Evolutionary conservation across 192 early-diverging fungal species (phyloP).

Genomic region (Coemansia sp.): DNA sequence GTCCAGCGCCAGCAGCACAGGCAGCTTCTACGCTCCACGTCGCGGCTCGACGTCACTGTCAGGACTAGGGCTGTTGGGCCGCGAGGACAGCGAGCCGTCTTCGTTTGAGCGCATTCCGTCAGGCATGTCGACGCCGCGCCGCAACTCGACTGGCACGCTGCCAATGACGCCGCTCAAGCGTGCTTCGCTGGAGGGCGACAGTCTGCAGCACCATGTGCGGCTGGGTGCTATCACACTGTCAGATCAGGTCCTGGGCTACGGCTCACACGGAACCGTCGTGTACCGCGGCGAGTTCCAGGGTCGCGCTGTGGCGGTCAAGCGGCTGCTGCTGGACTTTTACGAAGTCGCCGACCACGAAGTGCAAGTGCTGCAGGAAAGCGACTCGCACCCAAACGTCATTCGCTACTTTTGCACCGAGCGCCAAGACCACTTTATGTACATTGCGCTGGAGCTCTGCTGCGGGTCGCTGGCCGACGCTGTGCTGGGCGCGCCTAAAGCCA

Average conservation of each 20-base stretch:
- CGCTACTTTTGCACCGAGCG: slow-evolving; percentile 92
- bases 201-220: slow-evolving; percentile 28
- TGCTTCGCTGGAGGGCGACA: slow-evolving; percentile 13
- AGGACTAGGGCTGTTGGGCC: slow-evolving; percentile 24
- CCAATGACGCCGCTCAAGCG: slow-evolving; percentile 42
- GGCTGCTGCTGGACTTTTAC: slow-evolving; percentile 93
- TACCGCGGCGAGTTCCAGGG: slow-evolving; percentile 93
- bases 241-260: slow-evolving; percentile 75
- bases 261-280: slow-evolving; percentile 96
- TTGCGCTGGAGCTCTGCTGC: slow-evolving; percentile 92
- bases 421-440: slow-evolving; percentile 89
- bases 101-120: slow-evolving; percentile 36
- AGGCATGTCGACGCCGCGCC: slow-evolving; percentile 34
- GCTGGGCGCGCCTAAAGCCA: slow-evolving; percentile 56
- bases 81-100: slow-evolving; percentile 42
- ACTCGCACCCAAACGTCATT: slow-evolving; percentile 94
- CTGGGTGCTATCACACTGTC: slow-evolving; percentile 60
- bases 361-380: slow-evolving; percentile 84
- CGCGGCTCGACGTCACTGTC: slow-evolving; percentile 39
- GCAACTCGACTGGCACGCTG: slow-evolving; percentile 49
- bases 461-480: slow-evolving; percentile 88
- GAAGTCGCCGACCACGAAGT: slow-evolving; percentile 95
- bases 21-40: slow-evolving; percentile 11
- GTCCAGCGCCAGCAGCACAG: slow-evolving; percentile 25
- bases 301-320: slow-evolving; percentile 89